A percentile compares a stretch with the other conserved stretches of the same genome.
phyloP scores from a whole-genome alignment of 768 basidiomycete genomes.

The Tulasnella sp. region DNA sequence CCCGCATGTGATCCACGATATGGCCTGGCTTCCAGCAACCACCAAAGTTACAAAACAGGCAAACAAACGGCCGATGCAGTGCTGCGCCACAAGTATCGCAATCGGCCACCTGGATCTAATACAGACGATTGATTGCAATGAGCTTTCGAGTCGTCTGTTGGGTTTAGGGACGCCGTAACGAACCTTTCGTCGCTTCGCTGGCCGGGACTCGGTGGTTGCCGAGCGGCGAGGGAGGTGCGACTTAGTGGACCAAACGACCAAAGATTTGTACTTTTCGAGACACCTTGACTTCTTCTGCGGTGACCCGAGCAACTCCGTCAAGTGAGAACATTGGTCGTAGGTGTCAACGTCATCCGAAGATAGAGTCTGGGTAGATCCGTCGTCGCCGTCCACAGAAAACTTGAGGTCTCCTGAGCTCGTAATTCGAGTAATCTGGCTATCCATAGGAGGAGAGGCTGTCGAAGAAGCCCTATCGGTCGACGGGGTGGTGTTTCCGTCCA shows the following conservation, averaged over 20 bases:
- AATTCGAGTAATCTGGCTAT: not conserved
- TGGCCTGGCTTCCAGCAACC: conserved; percentile 74
- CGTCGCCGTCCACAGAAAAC: conserved; percentile 16
- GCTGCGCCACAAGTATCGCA: conserved; percentile 63
- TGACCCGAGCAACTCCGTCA: conserved; percentile 16
- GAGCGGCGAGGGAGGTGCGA: conserved; percentile 5
- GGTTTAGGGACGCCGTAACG: conserved; percentile 36
- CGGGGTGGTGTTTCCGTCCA: conserved; percentile 9
- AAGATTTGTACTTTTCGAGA: conserved; percentile 20
- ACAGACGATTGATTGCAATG: not conserved
- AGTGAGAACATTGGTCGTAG: conserved; percentile 23
- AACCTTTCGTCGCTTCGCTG: conserved; percentile 70
- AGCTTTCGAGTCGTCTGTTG: not conserved
- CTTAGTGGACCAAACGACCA: conserved; percentile 31
- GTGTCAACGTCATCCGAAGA: conserved; percentile 25
- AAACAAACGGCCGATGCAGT: conserved; percentile 68
- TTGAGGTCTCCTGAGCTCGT: conserved; percentile 21
- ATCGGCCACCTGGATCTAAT: conserved; percentile 59
- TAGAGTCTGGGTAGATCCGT: conserved; percentile 24
- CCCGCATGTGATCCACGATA: conserved; percentile 58
- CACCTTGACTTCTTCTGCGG: conserved; percentile 7
- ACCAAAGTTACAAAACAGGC: conserved; percentile 68
- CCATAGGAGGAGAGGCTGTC: conserved; percentile 4
- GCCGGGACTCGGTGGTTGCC: conserved; percentile 41
- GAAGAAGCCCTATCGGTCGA: conserved; percentile 16